A percentile compares a stretch with the other conserved stretches of the same genome.
Evolutionary conservation across 2,329 filamentous ascomycete species (phyloP).

Genomic region (Nemania sp.): DNA sequence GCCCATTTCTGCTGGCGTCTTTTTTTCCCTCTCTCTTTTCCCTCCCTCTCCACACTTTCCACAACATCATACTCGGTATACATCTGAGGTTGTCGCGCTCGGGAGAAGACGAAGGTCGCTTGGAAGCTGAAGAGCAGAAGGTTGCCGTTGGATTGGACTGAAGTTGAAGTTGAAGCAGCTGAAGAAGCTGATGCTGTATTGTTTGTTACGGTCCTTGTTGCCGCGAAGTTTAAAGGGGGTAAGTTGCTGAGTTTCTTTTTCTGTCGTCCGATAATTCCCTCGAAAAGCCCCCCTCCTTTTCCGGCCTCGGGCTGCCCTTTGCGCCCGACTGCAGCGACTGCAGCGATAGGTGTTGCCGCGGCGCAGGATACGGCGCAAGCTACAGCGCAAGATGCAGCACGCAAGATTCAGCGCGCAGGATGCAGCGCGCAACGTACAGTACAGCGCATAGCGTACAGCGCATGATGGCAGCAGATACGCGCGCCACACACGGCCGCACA

Average conservation of each 20-base stretch:
- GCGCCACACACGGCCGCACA: not conserved
- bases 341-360: constrained; percentile 15
- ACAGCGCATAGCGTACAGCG: not conserved
- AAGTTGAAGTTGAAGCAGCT: constrained; percentile 23
- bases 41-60: constrained; percentile 28
- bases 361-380: constrained; percentile 18
- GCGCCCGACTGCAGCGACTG: constrained; percentile 21
- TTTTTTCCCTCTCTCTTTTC: constrained; percentile 21
- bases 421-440: constrained; percentile 1
- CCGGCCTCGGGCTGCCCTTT: not conserved
- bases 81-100: constrained; percentile 37
- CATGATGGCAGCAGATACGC: not conserved
- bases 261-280: constrained; percentile 6
- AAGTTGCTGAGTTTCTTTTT: constrained; percentile 18
- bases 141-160: constrained; percentile 29
- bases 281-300: constrained; percentile 1
- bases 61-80: constrained; percentile 24
- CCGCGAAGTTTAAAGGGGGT: constrained; percentile 24
- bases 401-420: no score
- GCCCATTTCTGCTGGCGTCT: constrained; percentile 26
- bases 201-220: constrained; percentile 17
- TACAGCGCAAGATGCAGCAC: constrained; percentile 4
- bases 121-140: constrained; percentile 30
- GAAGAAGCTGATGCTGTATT: constrained; percentile 25
- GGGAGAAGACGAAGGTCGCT: constrained; percentile 33